Percentiles rank a stretch among this genome's conserved stretches.
Evolutionary conservation across 2,329 filamentous ascomycete species (phyloP).

Genomic region (Aspergillus felis): DNA sequence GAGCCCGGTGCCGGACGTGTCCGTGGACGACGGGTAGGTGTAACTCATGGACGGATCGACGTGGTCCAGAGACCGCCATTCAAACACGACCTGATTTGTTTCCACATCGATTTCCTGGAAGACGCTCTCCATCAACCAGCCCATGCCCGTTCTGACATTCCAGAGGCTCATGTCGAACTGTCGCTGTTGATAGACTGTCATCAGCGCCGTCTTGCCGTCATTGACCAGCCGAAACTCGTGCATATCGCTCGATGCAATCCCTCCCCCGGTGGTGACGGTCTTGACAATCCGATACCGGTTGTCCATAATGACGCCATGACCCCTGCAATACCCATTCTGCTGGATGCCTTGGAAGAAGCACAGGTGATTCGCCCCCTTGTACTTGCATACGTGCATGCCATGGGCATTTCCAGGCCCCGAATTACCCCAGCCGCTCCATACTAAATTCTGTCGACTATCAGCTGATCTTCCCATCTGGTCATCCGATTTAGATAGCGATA

Average conservation of each 20-base stretch:
- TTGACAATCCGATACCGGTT: conserved; percentile 47
- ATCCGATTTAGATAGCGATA: background rate
- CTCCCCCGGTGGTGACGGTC: conserved; percentile 41
- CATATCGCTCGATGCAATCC: conserved; percentile 47
- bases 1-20: conserved; percentile 47
- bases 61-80: conserved; percentile 50
- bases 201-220: conserved; percentile 39
- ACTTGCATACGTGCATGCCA: conserved; percentile 47
- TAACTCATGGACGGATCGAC: conserved; percentile 46
- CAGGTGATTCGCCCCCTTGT: conserved; percentile 47
- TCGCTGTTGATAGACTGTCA: conserved; percentile 41
- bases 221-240: conserved; percentile 50
- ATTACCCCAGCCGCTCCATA: conserved; percentile 49
- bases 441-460: conserved; percentile 36
- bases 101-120: conserved; percentile 53
- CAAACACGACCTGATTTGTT: conserved; percentile 46
- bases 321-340: conserved; percentile 49
- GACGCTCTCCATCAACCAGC: conserved; percentile 51
- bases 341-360: conserved; percentile 52
- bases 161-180: conserved; percentile 46
- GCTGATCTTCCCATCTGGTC: conserved; percentile 7
- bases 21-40: conserved; percentile 43
- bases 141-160: conserved; percentile 43
- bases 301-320: conserved; percentile 52
- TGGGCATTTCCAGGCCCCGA: conserved; percentile 49